Evolutionary conservation across 2,329 filamentous ascomycete species (phyloP).

Genomic region (Elsinoe batatas): DNA sequence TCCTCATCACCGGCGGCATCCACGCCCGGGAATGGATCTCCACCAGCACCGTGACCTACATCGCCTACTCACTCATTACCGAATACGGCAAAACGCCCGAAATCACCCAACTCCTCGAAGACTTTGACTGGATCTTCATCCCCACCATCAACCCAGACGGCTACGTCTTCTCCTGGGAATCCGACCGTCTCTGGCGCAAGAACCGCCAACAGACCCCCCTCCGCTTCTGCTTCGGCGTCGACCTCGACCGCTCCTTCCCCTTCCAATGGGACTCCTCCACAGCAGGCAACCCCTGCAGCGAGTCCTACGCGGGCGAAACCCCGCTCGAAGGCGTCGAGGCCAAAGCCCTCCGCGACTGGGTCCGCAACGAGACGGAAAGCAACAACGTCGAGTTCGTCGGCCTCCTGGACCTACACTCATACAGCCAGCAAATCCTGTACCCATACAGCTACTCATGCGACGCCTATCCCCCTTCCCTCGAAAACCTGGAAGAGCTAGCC

Average conservation of each 20-base stretch:
- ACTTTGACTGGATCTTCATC: slow-evolving; percentile 80
- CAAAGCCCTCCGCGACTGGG: slow-evolving; percentile 67
- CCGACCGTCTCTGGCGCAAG: slow-evolving; percentile 90
- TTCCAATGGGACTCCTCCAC: slow-evolving; percentile 69
- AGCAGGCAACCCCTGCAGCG: slow-evolving; percentile 71
- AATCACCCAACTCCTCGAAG: slow-evolving; percentile 67
- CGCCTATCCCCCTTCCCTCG: slow-evolving; percentile 68
- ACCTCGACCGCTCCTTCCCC: slow-evolving; percentile 78
- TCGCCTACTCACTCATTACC: slow-evolving; percentile 80
- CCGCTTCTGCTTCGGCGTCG: slow-evolving; percentile 75
- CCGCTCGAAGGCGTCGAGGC: slow-evolving; percentile 81
- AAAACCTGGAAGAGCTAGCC: slow-evolving; percentile 85
- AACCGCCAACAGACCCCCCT: slow-evolving; percentile 76
- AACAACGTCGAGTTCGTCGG: slow-evolving; percentile 70
- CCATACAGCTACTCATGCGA: slow-evolving; percentile 82
- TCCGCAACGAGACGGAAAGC: slow-evolving; percentile 61
- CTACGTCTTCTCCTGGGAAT: slow-evolving; percentile 87
- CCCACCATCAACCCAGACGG: slow-evolving; percentile 90
- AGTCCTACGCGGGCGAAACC: slow-evolving; percentile 73
- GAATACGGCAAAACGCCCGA: slow-evolving; percentile 61
- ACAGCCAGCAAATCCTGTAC: slow-evolving; percentile 89
- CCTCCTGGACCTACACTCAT: slow-evolving; percentile 84
- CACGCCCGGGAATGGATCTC: slow-evolving; percentile 97
- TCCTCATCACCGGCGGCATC: slow-evolving; percentile 74
- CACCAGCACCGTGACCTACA: slow-evolving; percentile 79